Evolutionary conservation across 1,139 yeast species (phyloP).

Genomic region (Suhomyces yuchorum): DNA sequence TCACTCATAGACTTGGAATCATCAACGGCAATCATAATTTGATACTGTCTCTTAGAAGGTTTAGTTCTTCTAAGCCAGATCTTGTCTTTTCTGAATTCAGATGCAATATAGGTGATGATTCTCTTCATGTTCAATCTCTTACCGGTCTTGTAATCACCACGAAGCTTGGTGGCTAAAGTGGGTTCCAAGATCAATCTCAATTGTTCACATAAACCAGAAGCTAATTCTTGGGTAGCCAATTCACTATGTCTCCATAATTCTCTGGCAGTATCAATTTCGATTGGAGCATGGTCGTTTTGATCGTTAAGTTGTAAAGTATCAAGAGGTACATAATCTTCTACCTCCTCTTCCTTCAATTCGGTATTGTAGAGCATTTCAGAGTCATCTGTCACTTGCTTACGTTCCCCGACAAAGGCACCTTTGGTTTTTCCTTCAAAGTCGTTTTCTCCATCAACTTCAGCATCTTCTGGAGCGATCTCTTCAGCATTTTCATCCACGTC

Average conservation of each 20-base stretch:
- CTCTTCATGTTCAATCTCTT: slow-evolving; percentile 96
- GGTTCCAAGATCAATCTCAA: slow-evolving; percentile 92
- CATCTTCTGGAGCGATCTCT: slow-evolving; percentile 24
- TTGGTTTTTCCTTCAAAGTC: slow-evolving; percentile 56
- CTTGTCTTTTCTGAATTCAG: slow-evolving; percentile 95
- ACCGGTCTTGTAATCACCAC: slow-evolving; percentile 97
- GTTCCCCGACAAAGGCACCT: slow-evolving; percentile 55
- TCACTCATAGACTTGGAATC: slow-evolving; percentile 98
- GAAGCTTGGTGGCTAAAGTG: slow-evolving; percentile 87
- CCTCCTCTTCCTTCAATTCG: slow-evolving; percentile 30
- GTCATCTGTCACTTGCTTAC: slow-evolving; percentile 34
- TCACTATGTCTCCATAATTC: slow-evolving; percentile 84
- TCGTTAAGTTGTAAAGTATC: slow-evolving; percentile 28
- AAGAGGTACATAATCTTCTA: slow-evolving; percentile 33
- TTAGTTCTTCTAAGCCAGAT: slow-evolving; percentile 98
- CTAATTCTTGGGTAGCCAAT: slow-evolving; percentile 78
- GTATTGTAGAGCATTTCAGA: slow-evolving; percentile 25
- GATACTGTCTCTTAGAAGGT: slow-evolving; percentile 96
- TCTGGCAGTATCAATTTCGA: slow-evolving; percentile 66
- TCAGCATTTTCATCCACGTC: slow-evolving; percentile 27
- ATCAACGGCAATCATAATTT: slow-evolving; percentile 96
- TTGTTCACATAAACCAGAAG: slow-evolving; percentile 90
- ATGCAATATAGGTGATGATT: slow-evolving; percentile 96
- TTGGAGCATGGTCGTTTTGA: slow-evolving; percentile 39
- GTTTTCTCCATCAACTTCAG: slow-evolving; percentile 36